phyloP scores from a whole-genome alignment of 495 filamentous ascomycete species.

The Penicillium goetzii region DNA sequence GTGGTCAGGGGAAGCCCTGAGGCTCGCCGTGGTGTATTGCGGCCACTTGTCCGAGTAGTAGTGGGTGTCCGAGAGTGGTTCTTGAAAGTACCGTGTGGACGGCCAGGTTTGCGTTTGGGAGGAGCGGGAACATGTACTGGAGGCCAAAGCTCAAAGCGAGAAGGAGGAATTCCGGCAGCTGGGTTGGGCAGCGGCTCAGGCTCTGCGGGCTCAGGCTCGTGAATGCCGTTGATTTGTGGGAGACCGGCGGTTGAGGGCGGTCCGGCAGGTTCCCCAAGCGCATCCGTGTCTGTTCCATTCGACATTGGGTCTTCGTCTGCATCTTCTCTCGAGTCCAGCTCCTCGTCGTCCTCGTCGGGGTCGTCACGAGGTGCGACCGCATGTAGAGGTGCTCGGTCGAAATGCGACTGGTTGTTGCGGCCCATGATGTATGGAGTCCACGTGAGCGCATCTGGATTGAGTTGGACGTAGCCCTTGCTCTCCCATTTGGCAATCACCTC shows the following conservation, averaged over 20 bases:
- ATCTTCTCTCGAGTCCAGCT: slow-evolving; percentile 44
- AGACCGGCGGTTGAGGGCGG: slow-evolving; percentile 44
- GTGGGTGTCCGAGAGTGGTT: slow-evolving; percentile 34
- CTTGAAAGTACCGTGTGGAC: slow-evolving; percentile 45
- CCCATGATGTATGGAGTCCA: slow-evolving; percentile 99
- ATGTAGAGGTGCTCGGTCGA: slow-evolving; percentile 81
- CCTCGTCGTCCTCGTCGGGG: slow-evolving; percentile 64
- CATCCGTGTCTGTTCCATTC: slow-evolving; percentile 23
- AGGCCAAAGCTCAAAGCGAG: slow-evolving; percentile 84
- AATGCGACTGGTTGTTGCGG: slow-evolving; percentile 76
- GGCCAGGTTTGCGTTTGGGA: slow-evolving; percentile 49
- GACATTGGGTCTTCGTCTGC: slow-evolving; percentile 34
- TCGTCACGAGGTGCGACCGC: slow-evolving; percentile 83
- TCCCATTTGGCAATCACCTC: slow-evolving; percentile 88
- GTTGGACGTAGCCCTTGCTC: slow-evolving; percentile 78
- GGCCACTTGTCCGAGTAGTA: slow-evolving; percentile 38
- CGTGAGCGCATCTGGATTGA: slow-evolving; percentile 78
- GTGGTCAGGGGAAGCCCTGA: slow-evolving; percentile 36
- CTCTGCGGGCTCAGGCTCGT: slow-evolving; percentile 19
- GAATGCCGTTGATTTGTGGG: slow-evolving; percentile 41
- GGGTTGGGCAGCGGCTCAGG: slow-evolving; percentile 28
- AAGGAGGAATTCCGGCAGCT: slow-evolving; percentile 66
- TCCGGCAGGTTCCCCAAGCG: slow-evolving; percentile 37
- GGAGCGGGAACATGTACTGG: slow-evolving; percentile 63
- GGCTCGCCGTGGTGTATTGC: slow-evolving; percentile 43